Base-by-base conservation (phyloP, 345 rosid genomes). In the Acer negundo region DNA sequence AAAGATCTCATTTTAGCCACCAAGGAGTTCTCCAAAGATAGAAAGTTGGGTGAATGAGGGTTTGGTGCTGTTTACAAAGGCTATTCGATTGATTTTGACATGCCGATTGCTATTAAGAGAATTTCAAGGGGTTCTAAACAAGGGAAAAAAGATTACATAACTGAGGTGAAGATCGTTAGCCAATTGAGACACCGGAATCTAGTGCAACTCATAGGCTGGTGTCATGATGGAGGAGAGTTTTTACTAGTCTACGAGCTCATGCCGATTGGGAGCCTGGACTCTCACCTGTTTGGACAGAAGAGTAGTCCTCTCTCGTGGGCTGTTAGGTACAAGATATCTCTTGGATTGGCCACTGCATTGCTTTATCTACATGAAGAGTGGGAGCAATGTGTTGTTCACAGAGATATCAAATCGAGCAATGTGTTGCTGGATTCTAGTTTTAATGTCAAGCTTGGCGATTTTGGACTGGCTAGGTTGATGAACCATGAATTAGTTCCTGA, bases 371-470 rank as follows among this genome's bases (percentile, higher is more conserved):
- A 85, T 38, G 85, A 85, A 67, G 88, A 83, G 28, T 87, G 87
- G 87, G 84, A 87, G 55, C 88, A 83, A 67, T 81, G 85, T 62
- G 87, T 83, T 22, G 62, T 87, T 1, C 88, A 83, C 55, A 61
- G 84, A 12, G 87, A 85, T 38, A 82, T 85, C 35, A 87, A 87
- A 51, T 74, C 77, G 1, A 83, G 84, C 63, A 85, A 87, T 26
- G 67, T 80, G 46, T 81, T 82, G 83, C 71, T 87, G 15, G 87
- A 85, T 58, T 76, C 79, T 7, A 68, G 61, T 19, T 87, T 83
- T 46, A 84, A 84, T 72, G 86, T 59, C 5, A 88, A 86, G 81
- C 58, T 86, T 8, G 91, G 91, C n/a, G 85, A 88, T 69, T 88
- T 86, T 1, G 87, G 88, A 12, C 44, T 86, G 49, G 89, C 88